Conservation (phyloP, 208 protist genomes). For the Leishmania major region DNA sequence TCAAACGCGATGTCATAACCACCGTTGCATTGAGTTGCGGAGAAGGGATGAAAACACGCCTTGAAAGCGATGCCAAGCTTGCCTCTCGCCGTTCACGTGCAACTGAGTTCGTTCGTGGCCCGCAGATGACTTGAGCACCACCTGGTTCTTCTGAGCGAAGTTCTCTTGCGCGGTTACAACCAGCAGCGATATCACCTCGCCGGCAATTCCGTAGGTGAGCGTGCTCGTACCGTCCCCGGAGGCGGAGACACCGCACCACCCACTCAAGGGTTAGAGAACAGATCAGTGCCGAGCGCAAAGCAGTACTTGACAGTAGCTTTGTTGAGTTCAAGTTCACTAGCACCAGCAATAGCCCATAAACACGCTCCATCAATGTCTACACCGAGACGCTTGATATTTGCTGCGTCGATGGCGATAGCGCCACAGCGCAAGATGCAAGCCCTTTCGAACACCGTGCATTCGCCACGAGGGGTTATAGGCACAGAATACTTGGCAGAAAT, state of each 20-base stretch:
- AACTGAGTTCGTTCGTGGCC: conserved; percentile 82
- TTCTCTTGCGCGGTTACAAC: conserved; percentile 42
- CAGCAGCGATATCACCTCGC: conserved; percentile 44
- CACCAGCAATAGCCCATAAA: conserved; percentile 41
- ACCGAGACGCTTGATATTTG: conserved; percentile 24
- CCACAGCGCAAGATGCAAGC: conserved; percentile 31
- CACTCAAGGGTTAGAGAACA: conserved; percentile 38
- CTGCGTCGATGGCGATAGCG: conserved; percentile 37
- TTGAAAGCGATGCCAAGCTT: conserved; percentile 76
- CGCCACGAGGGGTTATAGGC: conserved; percentile 38
- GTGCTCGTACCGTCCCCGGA: conserved; percentile 52
- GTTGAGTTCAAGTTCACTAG: conserved; percentile 33
- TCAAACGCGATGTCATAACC: conserved; percentile 36
- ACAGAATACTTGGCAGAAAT: conserved; percentile 28
- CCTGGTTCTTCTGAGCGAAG: conserved; percentile 41
- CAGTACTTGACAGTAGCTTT: conserved; percentile 21
- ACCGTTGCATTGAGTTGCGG: conserved; percentile 19
- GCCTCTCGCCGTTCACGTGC: conserved; percentile 73
- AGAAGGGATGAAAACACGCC: conserved; percentile 43
- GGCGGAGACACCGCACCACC: conserved; percentile 48
- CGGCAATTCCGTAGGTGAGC: conserved; percentile 64
- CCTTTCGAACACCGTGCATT: conserved; percentile 33
- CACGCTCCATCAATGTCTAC: conserved; percentile 30
- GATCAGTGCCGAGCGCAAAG: conserved; percentile 39
- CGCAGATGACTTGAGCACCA: conserved; percentile 66